Base-by-base conservation (phyloP, 2,329 filamentous ascomycete genomes). In the Sporothrix euskadiensis region DNA sequence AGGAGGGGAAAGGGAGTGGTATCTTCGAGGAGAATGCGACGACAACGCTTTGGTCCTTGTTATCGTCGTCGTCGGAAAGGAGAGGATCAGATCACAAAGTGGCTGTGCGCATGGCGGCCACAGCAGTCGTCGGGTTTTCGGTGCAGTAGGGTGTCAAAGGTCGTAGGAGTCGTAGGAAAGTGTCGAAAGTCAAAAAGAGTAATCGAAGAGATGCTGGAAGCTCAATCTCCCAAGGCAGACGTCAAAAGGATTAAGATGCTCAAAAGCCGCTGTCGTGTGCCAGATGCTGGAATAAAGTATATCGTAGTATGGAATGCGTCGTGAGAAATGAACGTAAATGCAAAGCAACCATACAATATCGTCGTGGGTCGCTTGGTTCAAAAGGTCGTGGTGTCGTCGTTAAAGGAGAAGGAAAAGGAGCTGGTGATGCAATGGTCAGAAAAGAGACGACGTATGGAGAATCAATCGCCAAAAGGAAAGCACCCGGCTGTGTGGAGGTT, bases 341-440 rank as follows among this genome's bases (percentile, higher is more conserved):
- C 30, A 26, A 56, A 26, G 3, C n/a, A 9, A 26, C n/a, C 10
- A 26, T n/a, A 54, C 22, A 8, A 54, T 9, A 3, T 9, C n/a
- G 10, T 8, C 22, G 14, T 61, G 30, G 30, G 56, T 30, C 30
- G 26, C 26, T 35, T 4, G 35, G 35, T 63, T 41, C 8, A 10
- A 61, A n/a, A 41, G 19, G 4, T 41, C 59, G 59, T 44, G 19
- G 59, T 41, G 4, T 22, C 3, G 61, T 66, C 22, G 69, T 59
- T 4, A 56, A 56, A 26, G 19, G 35, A 47, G 52, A 22, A 47
- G 3, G 49, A 32, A 41, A 52, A 14, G 16, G 61, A 35, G 41
- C 19, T 61, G 56, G 69, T 63, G 69, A 61, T 61, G 56, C 41
- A 61, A 61, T 44, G 57, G 16, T 39, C n/a, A 26, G 41, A 65